These are phyloP conservation scores for Populus hybrid DNA, from an alignment of 441 rosid species.

Conservation along the genomic window DNA sequence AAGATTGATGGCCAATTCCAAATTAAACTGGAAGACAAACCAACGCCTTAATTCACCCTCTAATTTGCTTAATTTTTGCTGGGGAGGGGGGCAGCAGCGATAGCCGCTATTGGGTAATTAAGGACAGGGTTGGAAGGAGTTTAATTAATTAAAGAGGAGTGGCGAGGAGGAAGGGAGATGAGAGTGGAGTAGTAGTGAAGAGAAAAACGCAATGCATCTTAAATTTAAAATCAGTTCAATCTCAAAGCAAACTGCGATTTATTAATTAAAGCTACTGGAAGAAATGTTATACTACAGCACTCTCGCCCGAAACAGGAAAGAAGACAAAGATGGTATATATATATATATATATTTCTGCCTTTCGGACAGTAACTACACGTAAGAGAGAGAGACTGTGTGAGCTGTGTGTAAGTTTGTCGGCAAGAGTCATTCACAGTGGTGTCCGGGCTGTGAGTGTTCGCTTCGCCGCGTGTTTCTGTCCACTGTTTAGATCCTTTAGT, in stretches of 20 bases:
- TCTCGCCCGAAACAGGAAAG: neutral
- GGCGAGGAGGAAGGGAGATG: no score
- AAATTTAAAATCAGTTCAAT: neutral
- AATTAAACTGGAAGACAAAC: no score
- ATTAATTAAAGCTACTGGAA: neutral
- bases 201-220: neutral
- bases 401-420: neutral
- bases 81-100: no score
- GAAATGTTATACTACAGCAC: neutral
- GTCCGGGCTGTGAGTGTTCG: constrained; percentile 23
- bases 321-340: neutral
- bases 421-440: neutral
- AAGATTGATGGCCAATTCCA: no score
- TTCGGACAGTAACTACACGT: neutral
- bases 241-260: neutral
- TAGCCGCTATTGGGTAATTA: no score
- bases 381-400: neutral
- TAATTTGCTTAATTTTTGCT: no score
- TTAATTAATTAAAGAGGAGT: no score
- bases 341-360: neutral
- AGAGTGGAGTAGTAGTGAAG: no score
- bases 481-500: neutral
- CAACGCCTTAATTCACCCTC: no score
- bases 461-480: constrained; percentile 36
- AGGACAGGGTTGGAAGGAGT: no score